Percentiles rank a stretch among this genome's conserved stretches.
Evolutionary conservation across 2,329 filamentous ascomycete genomes (phyloP).

Genomic region (Calonectria ilicicola): DNA sequence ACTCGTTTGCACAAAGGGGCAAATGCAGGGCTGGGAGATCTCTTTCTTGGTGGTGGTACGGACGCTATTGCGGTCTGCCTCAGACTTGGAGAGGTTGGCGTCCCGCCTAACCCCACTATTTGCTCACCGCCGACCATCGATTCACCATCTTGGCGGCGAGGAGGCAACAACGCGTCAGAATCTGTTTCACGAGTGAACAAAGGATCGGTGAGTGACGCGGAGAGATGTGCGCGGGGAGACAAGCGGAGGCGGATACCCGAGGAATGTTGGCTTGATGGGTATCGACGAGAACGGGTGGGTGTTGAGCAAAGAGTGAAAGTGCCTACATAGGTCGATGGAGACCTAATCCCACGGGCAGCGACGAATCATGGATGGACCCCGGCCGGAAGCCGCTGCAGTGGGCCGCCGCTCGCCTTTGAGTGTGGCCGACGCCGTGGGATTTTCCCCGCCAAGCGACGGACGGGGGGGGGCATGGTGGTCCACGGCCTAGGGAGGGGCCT

Average conservation of each 20-base stretch:
- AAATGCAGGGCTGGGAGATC: background rate
- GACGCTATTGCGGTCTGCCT: conserved; percentile 5
- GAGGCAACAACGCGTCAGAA: background rate
- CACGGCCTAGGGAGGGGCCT: background rate
- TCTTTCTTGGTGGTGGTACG: background rate
- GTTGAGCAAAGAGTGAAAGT: background rate
- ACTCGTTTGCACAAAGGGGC: background rate
- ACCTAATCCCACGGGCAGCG: conserved; percentile 10
- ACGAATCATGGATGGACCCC: conserved; percentile 8
- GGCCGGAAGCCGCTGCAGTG: conserved; percentile 17
- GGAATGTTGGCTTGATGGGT: conserved; percentile 8
- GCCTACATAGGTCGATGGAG: background rate
- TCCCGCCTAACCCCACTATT: conserved; percentile 5
- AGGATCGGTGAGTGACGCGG: background rate
- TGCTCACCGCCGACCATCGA: conserved; percentile 26
- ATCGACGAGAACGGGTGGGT: background rate
- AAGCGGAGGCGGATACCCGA: conserved; percentile 6
- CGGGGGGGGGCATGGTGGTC: background rate
- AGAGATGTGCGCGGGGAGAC: background rate
- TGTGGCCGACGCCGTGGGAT: conserved; percentile 7
- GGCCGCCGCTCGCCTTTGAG: conserved; percentile 6
- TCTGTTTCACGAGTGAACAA: background rate
- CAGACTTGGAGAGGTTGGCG: conserved; percentile 5
- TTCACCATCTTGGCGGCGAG: background rate
- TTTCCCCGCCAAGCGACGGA: conserved; percentile 19